Evolutionary conservation across 2,329 filamentous ascomycete species (phyloP), one percentile per base, ranked within the genome.

Genomic region (Paradendryphiella salina): DNA sequence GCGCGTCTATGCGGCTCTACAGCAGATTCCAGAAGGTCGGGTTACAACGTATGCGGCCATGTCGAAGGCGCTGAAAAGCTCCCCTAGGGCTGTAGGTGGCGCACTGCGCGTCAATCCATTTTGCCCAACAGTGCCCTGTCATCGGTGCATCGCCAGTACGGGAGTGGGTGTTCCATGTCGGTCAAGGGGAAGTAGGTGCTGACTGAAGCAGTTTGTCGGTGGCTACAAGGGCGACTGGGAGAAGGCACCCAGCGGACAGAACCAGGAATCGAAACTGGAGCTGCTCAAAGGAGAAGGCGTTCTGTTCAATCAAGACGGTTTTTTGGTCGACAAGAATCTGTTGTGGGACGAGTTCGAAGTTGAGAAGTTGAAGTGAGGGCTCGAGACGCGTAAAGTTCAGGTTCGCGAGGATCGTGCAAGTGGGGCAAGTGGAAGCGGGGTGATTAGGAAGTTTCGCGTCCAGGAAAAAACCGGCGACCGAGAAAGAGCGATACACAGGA

Each of bases 41-140:
- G 87, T 91, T 65, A 90, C 88, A 0, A 93, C 90, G 0, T 95
- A 96, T 74, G 86, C 82, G 3, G 79, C 86, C 1, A 77, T 96
- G 45, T 84, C 90, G 0, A 79, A 79, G 7, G 81, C 87, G 50
- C 79, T 93, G 13, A 72, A 77, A 9, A 90, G 88, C 17, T 89
- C 87, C 3, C 87, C 89, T 1, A 80, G 89, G 34, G 89, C 89
- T 0, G 83, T 94, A 4, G 89, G 89, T 13, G 90, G 88, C 52
- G 89, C 89, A 1, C 78, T 95, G 66, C 82, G 87, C 14, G 77
- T 75, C 29, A 96, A 96, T 68, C 90, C 90, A 0, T 95, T 93
- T 64, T 90, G 90, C 11, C 90, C 90, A 0, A 80, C 83, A 28
- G 87, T 93, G 4, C 90, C 90, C 1, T 95, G 90, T 61, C 90